Percentiles rank a stretch among this genome's conserved stretches.
phyloP scores from a whole-genome alignment of 352 stramenopile species.

The Aphanomyces invadans region DNA sequence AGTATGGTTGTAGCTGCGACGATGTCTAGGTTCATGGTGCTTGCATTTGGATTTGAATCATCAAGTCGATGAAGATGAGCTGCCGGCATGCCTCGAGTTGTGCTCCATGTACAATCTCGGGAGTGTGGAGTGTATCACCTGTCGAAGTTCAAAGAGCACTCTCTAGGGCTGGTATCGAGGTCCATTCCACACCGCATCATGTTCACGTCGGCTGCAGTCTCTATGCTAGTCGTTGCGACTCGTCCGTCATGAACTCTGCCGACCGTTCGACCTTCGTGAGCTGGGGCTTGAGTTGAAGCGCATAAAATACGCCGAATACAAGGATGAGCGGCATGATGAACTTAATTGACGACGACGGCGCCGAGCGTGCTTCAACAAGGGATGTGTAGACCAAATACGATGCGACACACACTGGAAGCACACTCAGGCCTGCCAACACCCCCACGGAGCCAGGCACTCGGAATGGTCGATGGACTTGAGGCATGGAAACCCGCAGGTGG shows the following conservation, averaged over 20 bases:
- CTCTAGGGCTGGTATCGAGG: too few relatives aligned
- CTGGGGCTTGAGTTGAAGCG: background rate
- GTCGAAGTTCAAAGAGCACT: too few relatives aligned
- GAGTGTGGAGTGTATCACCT: too few relatives aligned
- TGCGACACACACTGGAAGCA: background rate
- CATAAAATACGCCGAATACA: background rate
- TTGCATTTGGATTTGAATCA: too few relatives aligned
- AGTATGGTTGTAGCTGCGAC: too few relatives aligned
- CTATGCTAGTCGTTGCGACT: constrained; percentile 1
- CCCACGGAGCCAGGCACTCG: constrained; percentile 7
- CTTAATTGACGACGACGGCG: background rate
- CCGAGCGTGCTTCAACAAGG: background rate
- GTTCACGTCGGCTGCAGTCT: too few relatives aligned
- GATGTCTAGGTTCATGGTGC: too few relatives aligned
- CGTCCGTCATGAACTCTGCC: background rate
- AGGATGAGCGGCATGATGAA: background rate
- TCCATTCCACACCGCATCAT: too few relatives aligned
- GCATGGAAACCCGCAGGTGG: constrained; percentile 64
- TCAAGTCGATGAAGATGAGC: too few relatives aligned
- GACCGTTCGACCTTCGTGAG: background rate
- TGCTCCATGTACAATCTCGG: too few relatives aligned
- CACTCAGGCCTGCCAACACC: background rate
- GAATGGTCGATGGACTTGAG: constrained; percentile 58
- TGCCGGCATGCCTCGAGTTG: too few relatives aligned
- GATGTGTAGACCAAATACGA: constrained; percentile 12